These are phyloP conservation scores for Mortierella sp. DNA, from an alignment of 371 early-diverging fungal species.

Conservation along the genomic window DNA sequence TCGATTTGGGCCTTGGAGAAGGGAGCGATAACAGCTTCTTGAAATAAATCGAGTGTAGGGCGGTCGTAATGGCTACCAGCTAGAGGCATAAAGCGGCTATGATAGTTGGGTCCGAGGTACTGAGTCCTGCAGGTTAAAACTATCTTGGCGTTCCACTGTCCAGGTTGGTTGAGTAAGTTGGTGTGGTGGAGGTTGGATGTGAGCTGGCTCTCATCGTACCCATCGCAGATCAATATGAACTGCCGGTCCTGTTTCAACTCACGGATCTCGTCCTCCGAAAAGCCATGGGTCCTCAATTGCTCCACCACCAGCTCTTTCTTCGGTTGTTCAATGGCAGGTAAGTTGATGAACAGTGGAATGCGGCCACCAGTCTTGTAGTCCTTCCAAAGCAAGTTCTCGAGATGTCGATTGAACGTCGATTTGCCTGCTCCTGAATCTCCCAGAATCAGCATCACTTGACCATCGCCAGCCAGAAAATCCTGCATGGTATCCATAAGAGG, in stretches of 20 bases:
- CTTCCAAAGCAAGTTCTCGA: constrained; percentile 1
- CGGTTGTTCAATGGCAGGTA: constrained; percentile 9
- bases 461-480: no score
- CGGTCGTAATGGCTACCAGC: no score
- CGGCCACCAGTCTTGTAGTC: not conserved
- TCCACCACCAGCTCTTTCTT: constrained; percentile 11
- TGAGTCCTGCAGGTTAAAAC: constrained; percentile 24
- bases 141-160: constrained; percentile 10
- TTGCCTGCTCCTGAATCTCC: constrained; percentile 24
- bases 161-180: constrained; percentile 15
- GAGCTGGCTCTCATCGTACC: constrained; percentile 20
- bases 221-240: constrained; percentile 28
- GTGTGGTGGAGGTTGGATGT: not conserved
- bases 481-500: no score
- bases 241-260: not conserved
- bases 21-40: no score
- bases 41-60: no score
- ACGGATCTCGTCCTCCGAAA: not conserved
- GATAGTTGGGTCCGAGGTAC: constrained; percentile 4
- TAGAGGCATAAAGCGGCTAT: not conserved
- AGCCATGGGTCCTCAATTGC: not conserved
- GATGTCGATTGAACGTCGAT: not conserved
- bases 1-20: no score
- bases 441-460: constrained; percentile 15
- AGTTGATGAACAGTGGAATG: constrained; percentile 17